Conservation (phyloP, 371 early-diverging fungal genomes). For the Rhizomucor miehei region DNA sequence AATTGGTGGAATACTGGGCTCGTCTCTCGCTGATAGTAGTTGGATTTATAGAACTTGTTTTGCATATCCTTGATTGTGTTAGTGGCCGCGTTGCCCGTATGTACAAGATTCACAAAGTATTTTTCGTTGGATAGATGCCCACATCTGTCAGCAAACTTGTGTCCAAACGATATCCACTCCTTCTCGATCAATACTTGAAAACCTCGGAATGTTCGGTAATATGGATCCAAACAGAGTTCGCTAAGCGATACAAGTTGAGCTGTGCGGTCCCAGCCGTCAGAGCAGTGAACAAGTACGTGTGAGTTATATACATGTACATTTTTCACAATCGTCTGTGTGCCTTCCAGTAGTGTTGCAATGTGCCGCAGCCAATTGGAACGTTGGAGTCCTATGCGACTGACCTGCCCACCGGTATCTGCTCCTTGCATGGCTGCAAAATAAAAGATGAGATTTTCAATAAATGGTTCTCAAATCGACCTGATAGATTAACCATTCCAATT, state of each 20-base stretch:
- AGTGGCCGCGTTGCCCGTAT: slow-evolving; percentile 54
- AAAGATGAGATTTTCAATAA: too few relatives aligned
- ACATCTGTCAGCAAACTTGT: slow-evolving; percentile 91
- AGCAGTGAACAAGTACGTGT: slow-evolving; percentile 96
- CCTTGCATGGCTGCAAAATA: slow-evolving; percentile 53
- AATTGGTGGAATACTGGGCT: slow-evolving; percentile 96
- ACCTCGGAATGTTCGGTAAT: slow-evolving; percentile 90
- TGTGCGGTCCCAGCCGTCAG: slow-evolving; percentile 99
- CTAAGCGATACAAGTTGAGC: slow-evolving; percentile 89
- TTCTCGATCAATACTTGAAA: slow-evolving; percentile 91
- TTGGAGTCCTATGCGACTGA: slow-evolving; percentile 53
- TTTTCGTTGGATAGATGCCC: slow-evolving; percentile 84
- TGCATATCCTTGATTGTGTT: slow-evolving; percentile 75
- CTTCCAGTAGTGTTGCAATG: slow-evolving; percentile 79
- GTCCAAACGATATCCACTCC: slow-evolving; percentile 96
- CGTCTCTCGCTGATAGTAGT: slow-evolving; percentile 68
- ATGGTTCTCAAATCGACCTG: not conserved
- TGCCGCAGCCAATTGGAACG: slow-evolving; percentile 89
- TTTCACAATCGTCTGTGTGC: slow-evolving; percentile 78
- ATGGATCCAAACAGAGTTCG: slow-evolving; percentile 92
- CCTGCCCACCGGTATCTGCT: slow-evolving; percentile 45
- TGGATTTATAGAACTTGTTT: slow-evolving; percentile 61
- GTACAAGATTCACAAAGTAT: slow-evolving; percentile 57
- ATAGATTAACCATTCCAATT: not conserved
- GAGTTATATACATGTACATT: slow-evolving; percentile 70